These are phyloP conservation scores for Aspergillus conjunctus DNA, from an alignment of 495 filamentous ascomycete genomes.

Conservation along the genomic window DNA sequence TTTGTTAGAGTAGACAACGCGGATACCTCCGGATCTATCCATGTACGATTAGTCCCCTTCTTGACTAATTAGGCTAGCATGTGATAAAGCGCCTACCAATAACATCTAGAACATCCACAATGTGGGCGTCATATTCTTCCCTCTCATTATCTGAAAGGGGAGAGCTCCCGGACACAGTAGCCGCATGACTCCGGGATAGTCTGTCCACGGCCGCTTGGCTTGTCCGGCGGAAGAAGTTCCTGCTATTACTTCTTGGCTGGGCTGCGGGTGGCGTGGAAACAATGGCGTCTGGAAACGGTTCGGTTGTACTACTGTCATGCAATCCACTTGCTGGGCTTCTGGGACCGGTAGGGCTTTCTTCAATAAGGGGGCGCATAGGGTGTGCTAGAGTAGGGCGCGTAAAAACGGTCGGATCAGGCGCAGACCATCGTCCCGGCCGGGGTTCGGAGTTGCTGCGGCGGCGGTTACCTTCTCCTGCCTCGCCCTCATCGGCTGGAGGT, in stretches of 20 bases:
- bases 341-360: constrained; percentile 32
- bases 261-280: constrained; percentile 20
- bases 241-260: constrained; percentile 26
- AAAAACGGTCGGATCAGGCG: constrained; percentile 32
- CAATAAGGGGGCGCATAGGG: constrained; percentile 42
- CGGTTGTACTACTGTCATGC: neutral
- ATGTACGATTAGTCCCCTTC: neutral
- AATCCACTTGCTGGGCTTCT: no score
- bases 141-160: constrained; percentile 21
- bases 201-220: constrained; percentile 38
- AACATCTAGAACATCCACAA: constrained; percentile 72
- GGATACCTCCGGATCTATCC: constrained; percentile 70
- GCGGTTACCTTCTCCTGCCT: constrained; percentile 36
- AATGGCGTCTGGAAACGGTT: constrained; percentile 13
- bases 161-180: constrained; percentile 34
- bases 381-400: constrained; percentile 36
- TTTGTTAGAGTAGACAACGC: constrained; percentile 76
- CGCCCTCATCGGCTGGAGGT: constrained; percentile 32
- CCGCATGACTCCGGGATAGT: constrained; percentile 40
- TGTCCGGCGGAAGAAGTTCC: constrained; percentile 35
- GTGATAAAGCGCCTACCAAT: constrained; percentile 52
- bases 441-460: constrained; percentile 53
- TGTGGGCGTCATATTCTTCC: constrained; percentile 55
- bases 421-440: constrained; percentile 43
- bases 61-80: constrained; percentile 1